Evolutionary conservation across 2,329 filamentous ascomycete species (phyloP).

Genomic region (Colletotrichum sp.): DNA sequence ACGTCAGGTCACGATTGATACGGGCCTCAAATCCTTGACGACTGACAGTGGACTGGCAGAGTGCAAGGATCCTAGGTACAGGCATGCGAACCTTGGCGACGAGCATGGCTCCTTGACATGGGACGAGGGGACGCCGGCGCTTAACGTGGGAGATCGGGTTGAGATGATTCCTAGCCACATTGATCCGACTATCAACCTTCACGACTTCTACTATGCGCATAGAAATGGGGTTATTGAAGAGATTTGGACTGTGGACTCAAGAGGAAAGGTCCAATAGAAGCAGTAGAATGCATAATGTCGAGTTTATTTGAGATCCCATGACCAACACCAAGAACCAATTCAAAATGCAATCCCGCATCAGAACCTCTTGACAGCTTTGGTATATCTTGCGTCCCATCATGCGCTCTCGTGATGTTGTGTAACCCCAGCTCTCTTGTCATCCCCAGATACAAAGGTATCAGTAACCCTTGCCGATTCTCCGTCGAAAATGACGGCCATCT

Average conservation of each 20-base stretch:
- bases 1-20: conserved; percentile 51
- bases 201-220: conserved; percentile 56
- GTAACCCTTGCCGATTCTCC: neutral
- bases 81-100: conserved; percentile 50
- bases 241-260: conserved; percentile 55
- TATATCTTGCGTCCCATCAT: neutral
- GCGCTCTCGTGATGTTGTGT: neutral
- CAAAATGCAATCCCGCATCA: neutral
- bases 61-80: conserved; percentile 47
- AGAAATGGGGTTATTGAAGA: conserved; percentile 52
- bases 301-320: neutral
- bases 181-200: conserved; percentile 58
- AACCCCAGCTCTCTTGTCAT: conserved; percentile 18
- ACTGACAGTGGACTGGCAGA: conserved; percentile 57
- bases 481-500: conserved; percentile 22
- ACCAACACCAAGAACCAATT: neutral
- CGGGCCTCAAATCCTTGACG: conserved; percentile 51
- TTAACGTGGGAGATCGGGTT: conserved; percentile 50
- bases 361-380: neutral
- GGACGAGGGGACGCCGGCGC: conserved; percentile 41
- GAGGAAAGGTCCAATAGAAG: conserved; percentile 54
- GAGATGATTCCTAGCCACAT: conserved; percentile 62
- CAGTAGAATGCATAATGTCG: neutral
- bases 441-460: neutral
- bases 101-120: conserved; percentile 54